phyloP scores from a whole-genome alignment of 192 early-diverging fungal genomes.

The Gonapodya sp. region DNA sequence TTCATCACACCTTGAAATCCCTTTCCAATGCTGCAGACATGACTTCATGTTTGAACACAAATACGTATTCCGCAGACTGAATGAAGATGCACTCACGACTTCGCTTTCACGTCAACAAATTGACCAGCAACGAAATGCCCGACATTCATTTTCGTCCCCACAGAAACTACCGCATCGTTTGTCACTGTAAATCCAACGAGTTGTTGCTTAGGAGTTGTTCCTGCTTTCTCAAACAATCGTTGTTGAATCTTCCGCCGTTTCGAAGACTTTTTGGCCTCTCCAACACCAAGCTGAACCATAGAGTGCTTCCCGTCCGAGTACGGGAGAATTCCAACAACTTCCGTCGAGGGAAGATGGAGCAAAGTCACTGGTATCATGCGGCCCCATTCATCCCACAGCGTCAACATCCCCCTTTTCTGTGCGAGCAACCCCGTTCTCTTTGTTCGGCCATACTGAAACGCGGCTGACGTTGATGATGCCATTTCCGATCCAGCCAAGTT shows the following conservation, averaged over 20 bases:
- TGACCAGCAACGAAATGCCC: slow-evolving; percentile 93
- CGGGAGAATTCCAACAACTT: neutral
- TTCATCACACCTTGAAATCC: slow-evolving; percentile 98
- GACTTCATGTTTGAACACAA: too few species aligned
- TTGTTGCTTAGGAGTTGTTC: slow-evolving; percentile 65
- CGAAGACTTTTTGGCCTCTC: neutral
- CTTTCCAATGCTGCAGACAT: slow-evolving; percentile 77
- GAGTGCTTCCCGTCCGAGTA: neutral
- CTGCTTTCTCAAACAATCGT: neutral
- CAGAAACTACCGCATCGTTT: slow-evolving; percentile 71
- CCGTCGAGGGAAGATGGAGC: slow-evolving; percentile 46
- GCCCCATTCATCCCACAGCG: slow-evolving; percentile 91
- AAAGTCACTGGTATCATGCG: slow-evolving; percentile 82
- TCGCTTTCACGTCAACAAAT: slow-evolving; percentile 82
- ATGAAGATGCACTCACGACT: slow-evolving; percentile 44
- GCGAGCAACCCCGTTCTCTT: slow-evolving; percentile 67
- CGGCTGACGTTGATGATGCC: neutral
- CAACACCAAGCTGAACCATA: slow-evolving; percentile 7
- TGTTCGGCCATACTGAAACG: neutral
- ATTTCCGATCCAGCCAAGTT: neutral
- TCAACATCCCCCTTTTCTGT: slow-evolving; percentile 90
- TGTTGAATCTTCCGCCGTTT: neutral
- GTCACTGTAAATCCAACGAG: slow-evolving; percentile 76
- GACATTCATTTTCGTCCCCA: slow-evolving; percentile 62
- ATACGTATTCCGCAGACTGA: slow-evolving; percentile 5